Conservation (phyloP, 1,284 basidiomycete species). For the Trichosporon asahii region DNA sequence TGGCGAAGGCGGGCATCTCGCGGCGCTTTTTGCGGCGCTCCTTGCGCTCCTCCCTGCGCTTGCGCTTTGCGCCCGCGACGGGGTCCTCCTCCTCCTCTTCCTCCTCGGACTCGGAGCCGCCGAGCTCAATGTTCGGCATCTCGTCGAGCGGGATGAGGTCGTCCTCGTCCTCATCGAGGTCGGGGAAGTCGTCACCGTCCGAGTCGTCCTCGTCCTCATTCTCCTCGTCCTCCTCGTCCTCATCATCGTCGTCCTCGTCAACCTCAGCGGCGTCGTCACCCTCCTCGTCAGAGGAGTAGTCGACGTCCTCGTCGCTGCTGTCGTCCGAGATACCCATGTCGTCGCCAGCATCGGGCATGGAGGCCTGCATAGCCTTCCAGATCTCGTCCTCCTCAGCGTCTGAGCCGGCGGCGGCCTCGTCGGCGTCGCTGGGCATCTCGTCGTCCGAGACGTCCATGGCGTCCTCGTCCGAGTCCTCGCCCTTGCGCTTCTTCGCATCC, state of each 20-base stretch:
- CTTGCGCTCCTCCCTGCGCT: constrained; percentile 57
- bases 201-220: constrained; percentile 25
- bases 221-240: constrained; percentile 27
- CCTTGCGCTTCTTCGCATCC: constrained; percentile 51
- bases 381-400: constrained; percentile 65
- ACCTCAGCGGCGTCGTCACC: constrained; percentile 38
- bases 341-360: constrained; percentile 60
- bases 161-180: constrained; percentile 51
- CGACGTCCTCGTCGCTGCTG: constrained; percentile 57
- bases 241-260: constrained; percentile 37
- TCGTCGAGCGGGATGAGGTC: constrained; percentile 50
- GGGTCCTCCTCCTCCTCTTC: constrained; percentile 55
- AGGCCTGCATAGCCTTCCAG: constrained; percentile 86
- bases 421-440: constrained; percentile 24
- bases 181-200: constrained; percentile 31
- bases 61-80: constrained; percentile 54
- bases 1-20: constrained; percentile 84
- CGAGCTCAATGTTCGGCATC: constrained; percentile 50
- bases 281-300: constrained; percentile 58
- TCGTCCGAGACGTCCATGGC: constrained; percentile 26
- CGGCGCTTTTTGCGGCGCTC: constrained; percentile 62
- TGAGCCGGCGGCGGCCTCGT: constrained; percentile 45
- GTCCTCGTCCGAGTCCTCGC: constrained; percentile 31
- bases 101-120: constrained; percentile 37
- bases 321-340: constrained; percentile 64